Base-by-base conservation (phyloP, 371 early-diverging fungal species). In the Mortierella sp. region DNA sequence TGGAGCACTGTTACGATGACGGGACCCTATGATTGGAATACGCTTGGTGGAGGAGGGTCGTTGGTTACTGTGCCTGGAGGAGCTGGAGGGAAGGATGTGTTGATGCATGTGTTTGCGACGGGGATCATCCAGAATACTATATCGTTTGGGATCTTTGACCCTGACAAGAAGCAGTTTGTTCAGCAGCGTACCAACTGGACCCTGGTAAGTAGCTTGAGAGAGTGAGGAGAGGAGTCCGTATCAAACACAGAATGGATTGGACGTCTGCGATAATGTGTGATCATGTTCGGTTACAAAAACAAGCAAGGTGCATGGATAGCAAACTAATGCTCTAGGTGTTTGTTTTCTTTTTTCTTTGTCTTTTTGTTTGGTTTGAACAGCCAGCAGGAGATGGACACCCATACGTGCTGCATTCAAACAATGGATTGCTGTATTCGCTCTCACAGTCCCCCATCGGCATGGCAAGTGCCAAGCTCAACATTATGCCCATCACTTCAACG, bases 1-100 rank as follows among this genome's bases (percentile, higher is more conserved):
- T 80, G 81, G 81, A 45, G 26, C 37, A 80, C 73, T 16, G 29
- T 80, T 8, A 50, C 70, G 50, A 53, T 73, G 14, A 66, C 65
- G 7, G 52, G 48, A 13, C 53, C 47, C n/a, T 80, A 80, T 53
- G 39, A 66, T 7, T 80, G 81, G 81, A 47, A 3, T 1, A 11
- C 43, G 4, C 0, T 63, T 8, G n/a, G 34, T 31, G 37, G 37
- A 6, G 58, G 37, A 6, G 58, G 70, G 19, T 34, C 43, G n/a
- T n/a, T 76, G 47, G 39, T 71, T 37, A 41, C 34, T 22, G 53
- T 70, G 6, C 24, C 66, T 8, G 37, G 37, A 4, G 45, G 40
- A 0, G 63, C 16, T 1, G 55, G 58, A 19, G 45, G 29, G n/a
- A 50, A 29, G 22, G 34, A 44, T 24, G 50, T 52, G 4, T 16